A percentile compares a stretch with the other conserved stretches of the same genome.
These are phyloP conservation scores for Rhynchospora tenuis DNA, from an alignment of 176 grass and related monocot genomes.

Conservation along the genomic window DNA sequence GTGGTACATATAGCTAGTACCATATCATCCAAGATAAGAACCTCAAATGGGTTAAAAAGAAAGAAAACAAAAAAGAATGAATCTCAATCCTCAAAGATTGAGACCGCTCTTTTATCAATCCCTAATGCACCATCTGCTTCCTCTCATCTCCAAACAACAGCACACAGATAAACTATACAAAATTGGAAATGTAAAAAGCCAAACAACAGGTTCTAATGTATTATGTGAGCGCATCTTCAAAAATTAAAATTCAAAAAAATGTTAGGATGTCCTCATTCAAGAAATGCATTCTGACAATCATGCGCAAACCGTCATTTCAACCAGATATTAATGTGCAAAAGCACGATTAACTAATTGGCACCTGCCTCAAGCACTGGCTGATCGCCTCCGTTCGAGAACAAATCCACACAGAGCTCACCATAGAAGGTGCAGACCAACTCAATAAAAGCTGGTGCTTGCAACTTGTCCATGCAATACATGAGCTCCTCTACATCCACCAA, in stretches of 20 bases:
- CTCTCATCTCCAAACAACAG: background rate
- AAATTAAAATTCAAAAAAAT: background rate
- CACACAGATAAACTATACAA: slow-evolving; percentile 3
- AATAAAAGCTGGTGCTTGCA: slow-evolving; percentile 55
- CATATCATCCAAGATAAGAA: background rate
- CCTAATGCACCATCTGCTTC: background rate
- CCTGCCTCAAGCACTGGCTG: background rate
- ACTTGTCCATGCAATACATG: slow-evolving; percentile 52
- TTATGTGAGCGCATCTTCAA: background rate
- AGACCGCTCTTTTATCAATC: background rate
- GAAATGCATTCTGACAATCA: background rate
- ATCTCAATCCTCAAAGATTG: background rate
- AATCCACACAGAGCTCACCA: slow-evolving; percentile 73
- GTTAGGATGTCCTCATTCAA: background rate
- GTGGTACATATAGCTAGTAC: background rate
- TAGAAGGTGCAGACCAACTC: slow-evolving; percentile 68
- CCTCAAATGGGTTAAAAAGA: background rate
- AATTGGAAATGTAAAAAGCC: background rate
- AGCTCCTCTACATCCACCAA: slow-evolving; percentile 85
- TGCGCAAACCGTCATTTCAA: background rate
- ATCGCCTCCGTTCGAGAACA: slow-evolving; percentile 29
- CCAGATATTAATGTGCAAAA: background rate
- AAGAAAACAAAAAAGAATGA: background rate
- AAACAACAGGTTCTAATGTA: background rate
- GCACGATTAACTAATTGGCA: background rate